Evolutionary conservation across 768 basidiomycete species (phyloP).

Genomic region (Grammothele lineata): DNA sequence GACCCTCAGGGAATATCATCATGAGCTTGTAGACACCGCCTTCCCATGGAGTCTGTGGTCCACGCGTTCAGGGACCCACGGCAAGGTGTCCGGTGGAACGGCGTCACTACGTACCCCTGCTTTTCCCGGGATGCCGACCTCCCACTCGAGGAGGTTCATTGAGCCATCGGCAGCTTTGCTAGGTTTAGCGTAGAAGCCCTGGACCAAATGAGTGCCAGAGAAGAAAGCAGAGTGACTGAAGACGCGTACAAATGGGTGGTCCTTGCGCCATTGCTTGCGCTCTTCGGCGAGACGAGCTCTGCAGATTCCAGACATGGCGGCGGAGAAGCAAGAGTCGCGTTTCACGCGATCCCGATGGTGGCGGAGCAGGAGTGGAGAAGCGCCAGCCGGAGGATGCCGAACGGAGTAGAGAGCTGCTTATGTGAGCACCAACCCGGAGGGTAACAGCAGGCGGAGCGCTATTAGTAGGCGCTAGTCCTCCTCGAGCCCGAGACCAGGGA

Average conservation of each 20-base stretch:
- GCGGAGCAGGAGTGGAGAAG: no score
- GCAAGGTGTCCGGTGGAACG: conserved; percentile 15
- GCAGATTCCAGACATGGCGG: conserved; percentile 84
- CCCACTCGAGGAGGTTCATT: conserved; percentile 97
- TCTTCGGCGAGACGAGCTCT: conserved; percentile 92
- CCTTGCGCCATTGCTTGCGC: conserved; percentile 98
- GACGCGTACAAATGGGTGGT: conserved; percentile 90
- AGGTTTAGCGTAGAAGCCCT: conserved; percentile 98
- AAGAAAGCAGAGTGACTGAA: background rate
- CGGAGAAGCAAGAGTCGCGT: conserved; percentile 1
- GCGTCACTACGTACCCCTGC: conserved; percentile 62
- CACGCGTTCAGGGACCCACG: conserved; percentile 21
- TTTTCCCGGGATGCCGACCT: conserved; percentile 98
- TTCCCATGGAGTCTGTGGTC: conserved; percentile 88
- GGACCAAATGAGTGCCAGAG: conserved; percentile 1
- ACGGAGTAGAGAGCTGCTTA: no score
- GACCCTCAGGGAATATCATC: conserved; percentile 97
- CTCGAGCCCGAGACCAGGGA: no score
- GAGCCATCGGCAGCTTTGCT: conserved; percentile 87
- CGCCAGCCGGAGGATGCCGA: no score
- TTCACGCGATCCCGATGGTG: background rate
- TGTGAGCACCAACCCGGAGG: no score
- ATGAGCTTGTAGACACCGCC: conserved; percentile 90
- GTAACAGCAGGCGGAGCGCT: no score
- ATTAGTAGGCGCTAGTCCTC: no score